These are phyloP conservation scores for Paramecium sonneborni DNA, from an alignment of 73 alveolate species.

Conservation along the genomic window DNA sequence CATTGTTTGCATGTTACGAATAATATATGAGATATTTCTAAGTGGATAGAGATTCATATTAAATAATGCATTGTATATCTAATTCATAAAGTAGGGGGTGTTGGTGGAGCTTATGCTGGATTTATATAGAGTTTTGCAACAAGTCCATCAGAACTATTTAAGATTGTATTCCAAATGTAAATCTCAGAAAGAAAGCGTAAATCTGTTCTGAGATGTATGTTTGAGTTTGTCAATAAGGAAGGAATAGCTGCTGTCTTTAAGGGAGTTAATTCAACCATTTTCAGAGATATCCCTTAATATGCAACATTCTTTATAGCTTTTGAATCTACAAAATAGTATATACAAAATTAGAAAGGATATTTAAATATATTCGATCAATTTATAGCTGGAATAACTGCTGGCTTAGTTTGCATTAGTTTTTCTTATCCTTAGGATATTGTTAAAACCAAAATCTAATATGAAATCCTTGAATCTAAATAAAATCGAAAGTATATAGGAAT, in stretches of 20 bases:
- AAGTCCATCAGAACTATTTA: conserved; percentile 16
- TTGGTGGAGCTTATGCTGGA: conserved; percentile 50
- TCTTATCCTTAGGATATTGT: conserved; percentile 23
- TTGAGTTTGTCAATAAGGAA: not conserved
- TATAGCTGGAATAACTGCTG: not conserved
- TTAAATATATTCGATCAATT: not conserved
- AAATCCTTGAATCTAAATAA: not conserved
- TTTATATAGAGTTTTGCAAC: not conserved
- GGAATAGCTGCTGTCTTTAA: conserved; percentile 17
- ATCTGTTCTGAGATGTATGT: not conserved
- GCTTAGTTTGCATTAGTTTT: conserved; percentile 9
- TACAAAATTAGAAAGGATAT: not conserved
- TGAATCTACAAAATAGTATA: not conserved
- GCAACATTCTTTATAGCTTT: not conserved
- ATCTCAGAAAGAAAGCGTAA: not conserved
- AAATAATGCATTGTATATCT: not conserved
- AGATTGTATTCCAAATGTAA: conserved; percentile 9
- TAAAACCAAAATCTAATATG: not conserved
- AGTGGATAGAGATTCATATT: not conserved
- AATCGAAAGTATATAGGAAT: not conserved
- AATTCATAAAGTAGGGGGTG: not conserved
- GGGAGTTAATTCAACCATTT: not conserved
- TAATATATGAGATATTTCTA: not conserved
- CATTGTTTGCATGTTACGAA: not conserved
- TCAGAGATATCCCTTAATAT: conserved; percentile 37